phyloP scores from a whole-genome alignment of 768 basidiomycete species.

The Leucosporidium scottii region DNA sequence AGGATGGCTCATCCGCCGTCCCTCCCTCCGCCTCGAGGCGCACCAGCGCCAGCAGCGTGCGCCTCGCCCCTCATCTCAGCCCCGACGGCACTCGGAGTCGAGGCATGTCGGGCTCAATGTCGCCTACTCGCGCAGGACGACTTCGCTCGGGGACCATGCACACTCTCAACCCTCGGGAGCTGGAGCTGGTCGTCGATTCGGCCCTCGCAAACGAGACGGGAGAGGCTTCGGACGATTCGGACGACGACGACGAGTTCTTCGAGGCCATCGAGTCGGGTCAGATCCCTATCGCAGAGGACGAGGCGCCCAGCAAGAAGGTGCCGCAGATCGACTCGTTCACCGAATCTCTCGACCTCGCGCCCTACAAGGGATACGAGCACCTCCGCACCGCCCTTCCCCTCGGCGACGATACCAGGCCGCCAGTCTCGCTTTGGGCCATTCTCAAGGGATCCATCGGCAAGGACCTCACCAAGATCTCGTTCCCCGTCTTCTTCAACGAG shows the following conservation, averaged over 20 bases:
- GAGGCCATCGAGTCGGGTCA: conserved; percentile 84
- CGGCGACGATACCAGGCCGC: conserved; percentile 67
- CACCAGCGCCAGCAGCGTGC: background rate
- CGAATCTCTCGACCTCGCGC: conserved; percentile 42
- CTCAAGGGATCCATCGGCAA: conserved; percentile 93
- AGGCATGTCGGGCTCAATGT: background rate
- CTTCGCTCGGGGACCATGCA: conserved; percentile 6
- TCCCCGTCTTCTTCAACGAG: conserved; percentile 41
- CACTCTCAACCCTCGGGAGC: conserved; percentile 31
- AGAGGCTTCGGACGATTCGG: conserved; percentile 37
- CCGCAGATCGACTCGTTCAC: conserved; percentile 15
- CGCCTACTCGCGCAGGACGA: background rate
- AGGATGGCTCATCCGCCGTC: background rate
- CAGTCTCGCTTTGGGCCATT: conserved; percentile 78
- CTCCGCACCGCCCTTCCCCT: conserved; percentile 59
- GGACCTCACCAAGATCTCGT: conserved; percentile 78
- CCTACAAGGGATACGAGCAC: conserved; percentile 63
- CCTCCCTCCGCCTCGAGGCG: conserved; percentile 11
- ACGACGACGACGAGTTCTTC: conserved; percentile 76
- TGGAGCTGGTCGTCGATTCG: conserved; percentile 39
- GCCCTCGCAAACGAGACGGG: conserved; percentile 34
- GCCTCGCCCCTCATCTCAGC: conserved; percentile 13
- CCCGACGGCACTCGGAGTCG: conserved; percentile 21
- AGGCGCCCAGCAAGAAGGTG: conserved; percentile 52
- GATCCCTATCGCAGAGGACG: conserved; percentile 62